Base-by-base conservation (phyloP, 352 stramenopile species). In the Lagenidium sp. region DNA sequence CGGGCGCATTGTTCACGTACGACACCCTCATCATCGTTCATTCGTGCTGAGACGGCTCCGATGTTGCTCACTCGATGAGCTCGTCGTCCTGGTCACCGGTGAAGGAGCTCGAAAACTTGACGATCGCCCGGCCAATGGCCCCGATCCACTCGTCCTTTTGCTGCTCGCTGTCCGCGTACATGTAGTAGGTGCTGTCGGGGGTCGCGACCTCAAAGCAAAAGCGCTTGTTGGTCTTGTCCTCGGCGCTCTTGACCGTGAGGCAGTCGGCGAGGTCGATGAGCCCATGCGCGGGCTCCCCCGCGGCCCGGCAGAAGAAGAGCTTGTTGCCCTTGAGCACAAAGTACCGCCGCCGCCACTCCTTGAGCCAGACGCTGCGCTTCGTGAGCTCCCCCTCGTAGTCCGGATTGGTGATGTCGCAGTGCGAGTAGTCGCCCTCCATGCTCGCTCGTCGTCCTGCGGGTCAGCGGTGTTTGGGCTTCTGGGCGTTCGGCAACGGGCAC, bases 31-130 rank as follows among this genome's bases (percentile, higher is more conserved):
- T n/a, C n/a, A n/a, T n/a, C n/a, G n/a, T n/a, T n/a, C n/a, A n/a
- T n/a, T n/a, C n/a, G n/a, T n/a, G n/a, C n/a, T n/a, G n/a, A n/a
- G n/a, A n/a, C n/a, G n/a, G n/a, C n/a, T n/a, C n/a, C n/a, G n/a
- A n/a, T n/a, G n/a, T n/a, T n/a, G n/a, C n/a, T n/a, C n/a, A n/a
- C n/a, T n/a, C n/a, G n/a, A n/a, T n/a, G n/a, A n/a, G n/a, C 36
- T 90, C 73, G 52, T 88, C 78, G 50, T 85, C 76, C 51, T 91
- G 81, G 50, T 96, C 86, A 60, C 89, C 80, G 36, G 88, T 95
- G 69, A 97, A 99, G 7, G 94, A 98, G 55, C 78, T 96, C 6
- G 89, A 98, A 69, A 95, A 97, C 55, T 97, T 95, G 53, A 99
- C 95, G 68, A 99, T 99, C 20, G 95, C 87, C 48, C 94, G 92